Base-by-base conservation (phyloP, 441 rosid species). In the Brassica balearica region DNA sequence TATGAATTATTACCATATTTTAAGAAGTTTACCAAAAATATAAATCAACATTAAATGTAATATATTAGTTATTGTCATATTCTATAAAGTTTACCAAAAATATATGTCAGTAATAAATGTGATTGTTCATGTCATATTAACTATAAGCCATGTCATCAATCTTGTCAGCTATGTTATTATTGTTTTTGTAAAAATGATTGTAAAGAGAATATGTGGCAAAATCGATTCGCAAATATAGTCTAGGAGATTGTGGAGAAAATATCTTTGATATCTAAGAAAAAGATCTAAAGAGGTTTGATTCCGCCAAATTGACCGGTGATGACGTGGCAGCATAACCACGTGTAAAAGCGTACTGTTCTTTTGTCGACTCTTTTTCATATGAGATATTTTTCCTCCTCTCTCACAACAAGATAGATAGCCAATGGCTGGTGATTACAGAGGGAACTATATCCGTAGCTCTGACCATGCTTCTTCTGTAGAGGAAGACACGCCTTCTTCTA, bases 301-400 rank as follows among this genome's bases (percentile, higher is more conserved):
- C 27, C 25, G 5, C 25, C 62, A 58, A 58, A 58, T 58, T 19
- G 62, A 58, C 62, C 12, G 27, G 62, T 19, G 62, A 19, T 20
- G 62, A 58, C 27, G 27, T 58, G 62, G 62, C 62, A 19, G 8
- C 62, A 19, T 19, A 19, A 58, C 12, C 62, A 19, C 62, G 27
- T 58, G 62, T 58, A 58, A 58, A 58, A 58, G 62, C 27, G 62
- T 58, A 58, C 25, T 19, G 62, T 19, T 58, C 12, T 19, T 55
- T 55, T 55, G 60, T 55, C 10, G 58, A 7, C 60, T 55, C 60
- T 17, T 58, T 58, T 58, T 58, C 62, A 19, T 55, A 22, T 58
- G 10, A 6, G 62, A 58, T 58, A 58, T 58, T 58, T 58, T 56
- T 9, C 62, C 5, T 58, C 22, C 22, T 15, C 22, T 58, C 27